Evolutionary conservation across 148 eudicot genomes (phyloP).

Genomic region (Cornus controversa): DNA sequence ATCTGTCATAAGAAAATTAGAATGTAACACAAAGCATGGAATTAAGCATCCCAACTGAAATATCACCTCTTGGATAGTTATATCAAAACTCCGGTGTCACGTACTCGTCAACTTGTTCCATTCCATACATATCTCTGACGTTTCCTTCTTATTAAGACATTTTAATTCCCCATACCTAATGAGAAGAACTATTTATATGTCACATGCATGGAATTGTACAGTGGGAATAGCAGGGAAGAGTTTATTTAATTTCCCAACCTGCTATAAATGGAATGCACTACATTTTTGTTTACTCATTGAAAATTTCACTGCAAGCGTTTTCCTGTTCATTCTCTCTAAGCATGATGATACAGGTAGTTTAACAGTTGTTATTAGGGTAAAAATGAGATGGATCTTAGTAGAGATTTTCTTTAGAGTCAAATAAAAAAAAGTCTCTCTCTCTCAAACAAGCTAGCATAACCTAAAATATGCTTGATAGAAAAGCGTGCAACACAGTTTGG

Average conservation of each 20-base stretch:
- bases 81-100: conserved; percentile 97
- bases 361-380: background rate
- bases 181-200: too few species aligned
- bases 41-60: background rate
- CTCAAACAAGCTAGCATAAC: background rate
- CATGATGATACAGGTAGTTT: too few species aligned
- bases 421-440: too few species aligned
- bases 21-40: background rate
- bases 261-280: conserved; percentile 89
- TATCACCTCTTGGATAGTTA: conserved; percentile 84
- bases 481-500: too few species aligned
- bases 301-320: conserved; percentile 75
- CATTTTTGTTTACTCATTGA: conserved; percentile 79
- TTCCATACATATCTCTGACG: conserved; percentile 87
- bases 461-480: too few species aligned
- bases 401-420: background rate
- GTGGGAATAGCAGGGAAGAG: too few species aligned
- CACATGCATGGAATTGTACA: too few species aligned
- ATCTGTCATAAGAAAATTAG: conserved; percentile 9
- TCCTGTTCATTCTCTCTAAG: conserved; percentile 90
- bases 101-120: conserved; percentile 88
- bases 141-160: conserved; percentile 97
- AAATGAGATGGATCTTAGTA: background rate
- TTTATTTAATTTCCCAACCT: conserved; percentile 97
- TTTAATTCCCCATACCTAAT: conserved; percentile 98